A percentile compares a stretch with the other conserved stretches of the same genome.
Evolutionary conservation across 208 protist species (phyloP).

Genomic region (Leishmania tropica): DNA sequence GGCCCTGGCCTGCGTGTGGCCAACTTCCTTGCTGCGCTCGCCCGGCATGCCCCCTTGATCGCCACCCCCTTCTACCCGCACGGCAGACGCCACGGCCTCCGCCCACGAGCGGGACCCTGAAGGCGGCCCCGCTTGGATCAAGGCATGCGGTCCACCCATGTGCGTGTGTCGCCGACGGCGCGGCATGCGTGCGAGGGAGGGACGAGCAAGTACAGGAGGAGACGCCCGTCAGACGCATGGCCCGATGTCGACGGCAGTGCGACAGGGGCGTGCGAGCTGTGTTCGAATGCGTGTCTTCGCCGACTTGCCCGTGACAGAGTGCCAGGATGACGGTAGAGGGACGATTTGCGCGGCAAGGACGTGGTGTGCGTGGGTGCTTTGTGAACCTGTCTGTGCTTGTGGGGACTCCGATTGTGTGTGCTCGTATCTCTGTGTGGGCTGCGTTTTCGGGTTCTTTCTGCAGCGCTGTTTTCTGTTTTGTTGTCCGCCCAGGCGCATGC

Average conservation of each 20-base stretch:
- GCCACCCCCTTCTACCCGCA: neutral
- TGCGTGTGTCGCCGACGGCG: neutral
- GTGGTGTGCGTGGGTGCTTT: too few species aligned
- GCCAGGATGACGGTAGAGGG: too few species aligned
- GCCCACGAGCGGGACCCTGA: neutral
- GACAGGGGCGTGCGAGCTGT: fast-evolving
- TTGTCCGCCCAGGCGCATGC: too few species aligned
- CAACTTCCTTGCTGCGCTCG: neutral
- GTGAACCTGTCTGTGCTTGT: too few species aligned
- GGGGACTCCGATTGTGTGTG: too few species aligned
- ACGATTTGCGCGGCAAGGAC: too few species aligned
- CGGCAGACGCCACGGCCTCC: neutral
- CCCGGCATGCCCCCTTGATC: neutral
- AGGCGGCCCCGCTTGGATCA: neutral
- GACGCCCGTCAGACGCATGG: too few species aligned
- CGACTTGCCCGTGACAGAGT: neutral
- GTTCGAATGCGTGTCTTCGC: neutral
- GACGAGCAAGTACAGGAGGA: too few species aligned
- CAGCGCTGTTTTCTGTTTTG: too few species aligned
- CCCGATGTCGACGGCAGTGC: neutral
- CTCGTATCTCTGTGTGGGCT: too few species aligned
- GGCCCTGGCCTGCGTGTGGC: neutral
- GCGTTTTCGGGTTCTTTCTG: too few species aligned
- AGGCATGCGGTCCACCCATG: neutral
- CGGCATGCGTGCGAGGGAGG: neutral